A percentile compares a stretch with the other conserved stretches of the same genome.
Conservation (phyloP, 2,329 filamentous ascomycete species). For the Sarocladiaceae sp. region DNA sequence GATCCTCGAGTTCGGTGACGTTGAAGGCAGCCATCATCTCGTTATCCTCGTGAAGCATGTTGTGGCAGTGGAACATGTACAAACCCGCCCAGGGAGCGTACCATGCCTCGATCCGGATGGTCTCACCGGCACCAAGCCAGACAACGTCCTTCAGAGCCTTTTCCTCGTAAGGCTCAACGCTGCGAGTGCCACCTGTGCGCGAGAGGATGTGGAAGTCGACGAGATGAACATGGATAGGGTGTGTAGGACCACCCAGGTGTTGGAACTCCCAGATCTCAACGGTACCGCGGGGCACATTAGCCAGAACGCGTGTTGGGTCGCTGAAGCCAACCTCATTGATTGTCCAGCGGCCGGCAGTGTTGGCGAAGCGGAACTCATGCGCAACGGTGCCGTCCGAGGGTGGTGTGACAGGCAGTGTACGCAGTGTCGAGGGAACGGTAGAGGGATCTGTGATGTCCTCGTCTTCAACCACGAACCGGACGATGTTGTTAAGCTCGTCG, state of each 20-base stretch:
- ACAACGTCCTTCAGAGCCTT: constrained; percentile 50
- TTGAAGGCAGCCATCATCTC: constrained; percentile 46
- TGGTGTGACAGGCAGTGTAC: constrained; percentile 24
- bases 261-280: constrained; percentile 38
- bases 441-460: not conserved
- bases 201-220: constrained; percentile 48
- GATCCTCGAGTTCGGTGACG: constrained; percentile 30
- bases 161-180: constrained; percentile 41
- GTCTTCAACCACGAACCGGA: constrained; percentile 2
- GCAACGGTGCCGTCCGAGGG: constrained; percentile 60
- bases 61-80: constrained; percentile 47
- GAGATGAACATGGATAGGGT: constrained; percentile 49
- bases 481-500: constrained; percentile 1
- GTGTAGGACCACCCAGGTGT: constrained; percentile 39
- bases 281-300: constrained; percentile 33
- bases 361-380: constrained; percentile 28
- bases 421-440: not conserved
- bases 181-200: constrained; percentile 33
- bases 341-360: constrained; percentile 25
- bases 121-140: constrained; percentile 43
- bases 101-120: constrained; percentile 37
- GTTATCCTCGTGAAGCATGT: constrained; percentile 39
- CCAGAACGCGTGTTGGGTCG: constrained; percentile 31
- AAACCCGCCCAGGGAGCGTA: constrained; percentile 40
- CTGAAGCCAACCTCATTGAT: constrained; percentile 6